Conservation (phyloP, 2,329 filamentous ascomycete species). For the Stachybotrys elegans region DNA sequence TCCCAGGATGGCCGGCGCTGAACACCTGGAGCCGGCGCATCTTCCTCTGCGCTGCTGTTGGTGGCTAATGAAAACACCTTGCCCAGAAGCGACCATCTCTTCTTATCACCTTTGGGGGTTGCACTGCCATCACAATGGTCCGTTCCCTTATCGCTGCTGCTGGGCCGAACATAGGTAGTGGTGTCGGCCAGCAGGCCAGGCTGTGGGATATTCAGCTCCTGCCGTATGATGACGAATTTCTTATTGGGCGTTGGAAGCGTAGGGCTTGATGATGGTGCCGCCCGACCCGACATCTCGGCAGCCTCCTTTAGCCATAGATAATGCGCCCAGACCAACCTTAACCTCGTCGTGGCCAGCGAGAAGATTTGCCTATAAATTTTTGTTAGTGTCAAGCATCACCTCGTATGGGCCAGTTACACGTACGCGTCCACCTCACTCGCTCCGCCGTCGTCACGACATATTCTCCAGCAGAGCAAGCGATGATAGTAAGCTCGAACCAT, state of each 20-base stretch:
- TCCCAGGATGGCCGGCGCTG: conserved; percentile 23
- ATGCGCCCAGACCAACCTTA: conserved; percentile 72
- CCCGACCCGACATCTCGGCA: conserved; percentile 49
- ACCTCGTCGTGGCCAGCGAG: conserved; percentile 57
- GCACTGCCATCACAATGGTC: too few species aligned
- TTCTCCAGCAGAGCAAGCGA: conserved; percentile 82
- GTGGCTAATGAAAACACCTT: conserved; percentile 49
- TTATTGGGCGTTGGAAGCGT: conserved; percentile 81
- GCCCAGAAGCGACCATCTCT: conserved; percentile 58
- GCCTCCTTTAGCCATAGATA: conserved; percentile 70
- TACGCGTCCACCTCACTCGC: conserved; percentile 62
- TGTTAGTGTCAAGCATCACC: too few species aligned
- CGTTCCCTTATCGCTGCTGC: conserved; percentile 16
- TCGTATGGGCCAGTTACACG: too few species aligned
- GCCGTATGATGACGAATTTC: conserved; percentile 82
- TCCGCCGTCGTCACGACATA: conserved; percentile 70
- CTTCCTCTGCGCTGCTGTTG: conserved; percentile 13
- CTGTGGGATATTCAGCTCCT: conserved; percentile 53
- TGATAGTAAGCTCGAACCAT: conserved; percentile 95
- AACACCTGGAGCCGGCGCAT: conserved; percentile 6
- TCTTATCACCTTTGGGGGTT: too few species aligned
- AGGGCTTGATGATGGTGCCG: conserved; percentile 70
- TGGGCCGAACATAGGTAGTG: conserved; percentile 35
- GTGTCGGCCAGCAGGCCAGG: conserved; percentile 45
- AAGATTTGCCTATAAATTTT: conserved; percentile 61